Conservation (phyloP, 2,329 filamentous ascomycete species). For the Westerdykella ornata region DNA sequence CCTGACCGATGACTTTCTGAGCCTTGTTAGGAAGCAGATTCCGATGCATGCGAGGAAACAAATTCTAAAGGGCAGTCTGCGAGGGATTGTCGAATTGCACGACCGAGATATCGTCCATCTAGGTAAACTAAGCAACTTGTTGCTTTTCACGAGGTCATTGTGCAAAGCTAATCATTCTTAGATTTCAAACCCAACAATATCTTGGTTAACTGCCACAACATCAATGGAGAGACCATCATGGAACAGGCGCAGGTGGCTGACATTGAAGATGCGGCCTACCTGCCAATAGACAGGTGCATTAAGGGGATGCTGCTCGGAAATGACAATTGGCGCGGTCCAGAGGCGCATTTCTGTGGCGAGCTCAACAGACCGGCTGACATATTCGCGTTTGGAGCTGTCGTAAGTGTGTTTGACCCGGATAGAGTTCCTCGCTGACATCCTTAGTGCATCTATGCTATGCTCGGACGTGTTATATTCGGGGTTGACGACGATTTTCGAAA, state of each 20-base stretch:
- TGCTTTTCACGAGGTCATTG: constrained; percentile 1
- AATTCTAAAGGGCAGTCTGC: constrained; percentile 20
- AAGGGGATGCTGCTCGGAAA: constrained; percentile 27
- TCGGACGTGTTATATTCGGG: constrained; percentile 20
- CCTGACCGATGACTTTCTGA: constrained; percentile 16
- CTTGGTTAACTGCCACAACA: constrained; percentile 15
- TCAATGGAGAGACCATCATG: constrained; percentile 8
- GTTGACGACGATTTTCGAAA: constrained; percentile 20
- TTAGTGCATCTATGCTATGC: constrained; percentile 23
- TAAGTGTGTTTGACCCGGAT: constrained; percentile 9
- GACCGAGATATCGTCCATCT: constrained; percentile 21
- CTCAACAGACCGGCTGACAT: constrained; percentile 27
- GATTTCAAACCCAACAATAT: constrained; percentile 30
- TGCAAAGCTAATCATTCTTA: constrained; percentile 9
- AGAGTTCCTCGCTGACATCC: constrained; percentile 4
- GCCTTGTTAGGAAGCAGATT: constrained; percentile 10
- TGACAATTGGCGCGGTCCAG: constrained; percentile 30
- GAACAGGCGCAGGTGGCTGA: constrained; percentile 22
- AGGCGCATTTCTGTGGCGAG: constrained; percentile 20
- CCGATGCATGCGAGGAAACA: constrained; percentile 12
- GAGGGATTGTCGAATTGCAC: constrained; percentile 22
- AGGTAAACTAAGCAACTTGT: constrained; percentile 9
- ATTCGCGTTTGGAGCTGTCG: constrained; percentile 26
- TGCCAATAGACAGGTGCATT: constrained; percentile 27
- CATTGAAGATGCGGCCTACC: constrained; percentile 32